Percentiles rank a stretch among this genome's conserved stretches.
Evolutionary conservation across 2,329 filamentous ascomycete genomes (phyloP).

Genomic region (Cercospora berteroae): DNA sequence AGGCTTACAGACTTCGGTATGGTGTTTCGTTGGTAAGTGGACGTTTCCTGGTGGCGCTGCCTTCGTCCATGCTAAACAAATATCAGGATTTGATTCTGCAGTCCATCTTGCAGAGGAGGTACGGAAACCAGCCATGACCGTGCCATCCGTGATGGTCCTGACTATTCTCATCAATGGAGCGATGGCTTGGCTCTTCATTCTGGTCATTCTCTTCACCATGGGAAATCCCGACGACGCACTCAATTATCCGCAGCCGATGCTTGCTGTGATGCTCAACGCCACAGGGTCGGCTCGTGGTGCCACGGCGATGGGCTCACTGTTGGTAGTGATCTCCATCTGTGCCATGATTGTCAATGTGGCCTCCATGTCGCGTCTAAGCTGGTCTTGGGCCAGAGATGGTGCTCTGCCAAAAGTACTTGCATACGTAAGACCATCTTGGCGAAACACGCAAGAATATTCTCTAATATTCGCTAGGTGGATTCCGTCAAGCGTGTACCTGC

Average conservation of each 20-base stretch:
- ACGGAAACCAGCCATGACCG: conserved; percentile 22
- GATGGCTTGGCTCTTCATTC: conserved; percentile 27
- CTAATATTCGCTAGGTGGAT: conserved; percentile 18
- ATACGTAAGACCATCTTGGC: conserved; percentile 19
- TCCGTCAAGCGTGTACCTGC: conserved; percentile 24
- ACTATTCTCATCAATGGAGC: conserved; percentile 27
- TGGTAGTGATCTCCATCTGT: conserved; percentile 17
- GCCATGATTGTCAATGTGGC: conserved; percentile 25
- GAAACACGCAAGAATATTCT: background rate
- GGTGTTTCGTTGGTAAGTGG: conserved; percentile 29
- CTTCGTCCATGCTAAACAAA: conserved; percentile 8
- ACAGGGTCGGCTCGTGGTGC: conserved; percentile 23
- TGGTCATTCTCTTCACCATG: conserved; percentile 26
- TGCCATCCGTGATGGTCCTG: conserved; percentile 29
- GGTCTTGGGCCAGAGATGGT: conserved; percentile 32
- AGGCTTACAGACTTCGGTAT: conserved; percentile 25
- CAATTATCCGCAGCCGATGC: conserved; percentile 24
- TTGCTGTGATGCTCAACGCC: conserved; percentile 26
- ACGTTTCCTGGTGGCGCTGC: background rate
- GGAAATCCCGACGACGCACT: conserved; percentile 25
- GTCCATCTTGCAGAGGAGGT: conserved; percentile 29
- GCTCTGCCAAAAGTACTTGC: conserved; percentile 28
- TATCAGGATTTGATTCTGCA: conserved; percentile 23
- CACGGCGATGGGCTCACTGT: conserved; percentile 21
- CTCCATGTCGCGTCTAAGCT: conserved; percentile 29